These are phyloP conservation scores for Zymoseptoria crescenta DNA, from an alignment of 2,329 filamentous ascomycete genomes.

Conservation along the genomic window DNA sequence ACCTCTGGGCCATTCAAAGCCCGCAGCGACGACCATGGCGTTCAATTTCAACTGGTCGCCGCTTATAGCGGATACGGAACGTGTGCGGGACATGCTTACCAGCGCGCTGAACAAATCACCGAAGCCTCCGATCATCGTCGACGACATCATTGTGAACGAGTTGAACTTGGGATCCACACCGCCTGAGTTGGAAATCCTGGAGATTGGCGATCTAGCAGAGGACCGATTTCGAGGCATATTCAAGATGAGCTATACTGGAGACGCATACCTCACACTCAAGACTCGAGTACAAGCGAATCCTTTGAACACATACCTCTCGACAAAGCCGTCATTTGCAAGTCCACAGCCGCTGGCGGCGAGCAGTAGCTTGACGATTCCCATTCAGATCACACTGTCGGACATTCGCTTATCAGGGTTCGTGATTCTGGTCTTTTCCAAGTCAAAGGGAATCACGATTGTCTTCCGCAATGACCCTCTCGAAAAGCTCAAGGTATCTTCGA, in stretches of 20 bases:
- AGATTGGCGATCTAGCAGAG: conserved; percentile 95
- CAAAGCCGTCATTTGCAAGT: conserved; percentile 85
- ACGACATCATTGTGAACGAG: conserved; percentile 97
- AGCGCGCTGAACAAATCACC: conserved; percentile 94
- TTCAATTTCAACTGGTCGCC: conserved; percentile 99
- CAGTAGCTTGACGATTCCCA: conserved; percentile 88
- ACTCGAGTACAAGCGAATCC: conserved; percentile 97
- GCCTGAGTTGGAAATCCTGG: conserved; percentile 90
- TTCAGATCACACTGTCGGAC: conserved; percentile 92
- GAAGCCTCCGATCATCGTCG: conserved; percentile 97
- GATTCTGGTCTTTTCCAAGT: conserved; percentile 92
- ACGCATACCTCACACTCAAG: conserved; percentile 90
- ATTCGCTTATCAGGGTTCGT: conserved; percentile 96
- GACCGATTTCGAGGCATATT: conserved; percentile 97
- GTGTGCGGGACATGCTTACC: conserved; percentile 88
- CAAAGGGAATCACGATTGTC: conserved; percentile 92
- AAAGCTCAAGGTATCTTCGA: conserved; percentile 95
- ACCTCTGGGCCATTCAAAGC: conserved; percentile 6
- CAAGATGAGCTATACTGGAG: conserved; percentile 96
- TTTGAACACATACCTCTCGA: conserved; percentile 87
- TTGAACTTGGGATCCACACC: conserved; percentile 92
- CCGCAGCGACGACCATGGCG: conserved; percentile 56
- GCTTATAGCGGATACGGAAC: conserved; percentile 85
- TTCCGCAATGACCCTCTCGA: conserved; percentile 98
- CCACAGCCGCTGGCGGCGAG: conserved; percentile 85